Percentiles rank a stretch among this genome's conserved stretches.
phyloP scores from a whole-genome alignment of 2,329 filamentous ascomycete genomes.

The Fusarium nodosum region DNA sequence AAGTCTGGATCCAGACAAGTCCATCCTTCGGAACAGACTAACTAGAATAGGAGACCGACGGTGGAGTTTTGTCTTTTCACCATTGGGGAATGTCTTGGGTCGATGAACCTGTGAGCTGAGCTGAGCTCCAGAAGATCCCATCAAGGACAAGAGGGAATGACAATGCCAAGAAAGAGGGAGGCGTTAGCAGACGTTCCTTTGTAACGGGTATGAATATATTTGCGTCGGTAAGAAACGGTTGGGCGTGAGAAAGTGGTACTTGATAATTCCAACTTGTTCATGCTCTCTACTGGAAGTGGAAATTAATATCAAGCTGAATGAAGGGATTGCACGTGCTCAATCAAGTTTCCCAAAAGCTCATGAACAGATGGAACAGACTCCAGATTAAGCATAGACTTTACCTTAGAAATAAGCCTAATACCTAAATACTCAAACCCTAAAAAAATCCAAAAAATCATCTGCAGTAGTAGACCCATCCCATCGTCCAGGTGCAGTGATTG shows the following conservation, averaged over 20 bases:
- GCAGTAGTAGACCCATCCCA: neutral
- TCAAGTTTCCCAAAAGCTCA: neutral
- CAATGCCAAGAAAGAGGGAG: neutral
- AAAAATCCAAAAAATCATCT: slow-evolving; percentile 1
- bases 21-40: slow-evolving; percentile 10
- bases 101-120: neutral
- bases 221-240: neutral
- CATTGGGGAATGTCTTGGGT: neutral
- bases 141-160: neutral
- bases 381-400: slow-evolving; percentile 19
- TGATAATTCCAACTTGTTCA: neutral
- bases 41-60: slow-evolving; percentile 34
- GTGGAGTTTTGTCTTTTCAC: slow-evolving; percentile 20
- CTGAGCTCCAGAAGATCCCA: neutral
- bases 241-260: no score
- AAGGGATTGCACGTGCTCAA: slow-evolving; percentile 21
- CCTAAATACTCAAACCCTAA: slow-evolving; percentile 7
- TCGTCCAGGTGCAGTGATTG: neutral
- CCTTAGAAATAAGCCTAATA: slow-evolving; percentile 20
- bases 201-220: neutral
- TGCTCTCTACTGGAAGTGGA: neutral
- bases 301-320: neutral
- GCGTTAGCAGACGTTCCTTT: neutral
- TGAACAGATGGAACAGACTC: neutral
- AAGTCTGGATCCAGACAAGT: slow-evolving; percentile 17